Evolutionary conservation across 2,329 filamentous ascomycete genomes (phyloP).

Genomic region (Stachybotrys elegans): DNA sequence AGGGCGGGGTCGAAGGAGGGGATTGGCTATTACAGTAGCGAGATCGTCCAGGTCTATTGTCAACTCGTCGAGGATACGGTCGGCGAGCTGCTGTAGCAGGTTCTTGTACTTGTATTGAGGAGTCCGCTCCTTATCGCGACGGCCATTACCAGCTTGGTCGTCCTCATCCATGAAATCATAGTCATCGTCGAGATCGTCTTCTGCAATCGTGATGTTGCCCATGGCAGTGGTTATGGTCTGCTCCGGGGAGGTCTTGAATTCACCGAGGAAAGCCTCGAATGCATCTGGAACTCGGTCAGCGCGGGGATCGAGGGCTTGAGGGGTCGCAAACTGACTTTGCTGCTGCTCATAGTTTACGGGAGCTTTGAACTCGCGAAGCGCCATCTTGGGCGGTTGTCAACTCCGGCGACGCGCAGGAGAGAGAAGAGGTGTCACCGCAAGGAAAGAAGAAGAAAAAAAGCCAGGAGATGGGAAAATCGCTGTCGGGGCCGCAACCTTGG

Average conservation of each 20-base stretch:
- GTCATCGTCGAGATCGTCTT: slow-evolving; percentile 81
- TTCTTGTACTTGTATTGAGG: slow-evolving; percentile 85
- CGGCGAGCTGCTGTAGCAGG: slow-evolving; percentile 79
- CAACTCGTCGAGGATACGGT: slow-evolving; percentile 72
- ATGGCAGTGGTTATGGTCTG: slow-evolving; percentile 75
- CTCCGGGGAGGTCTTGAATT: slow-evolving; percentile 77
- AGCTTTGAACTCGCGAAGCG: slow-evolving; percentile 73
- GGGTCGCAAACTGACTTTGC: slow-evolving; percentile 53
- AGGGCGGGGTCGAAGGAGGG: neutral
- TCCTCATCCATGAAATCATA: slow-evolving; percentile 90
- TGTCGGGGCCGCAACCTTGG: too few species aligned
- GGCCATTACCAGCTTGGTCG: slow-evolving; percentile 52
- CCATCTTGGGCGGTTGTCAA: slow-evolving; percentile 61
- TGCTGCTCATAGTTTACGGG: slow-evolving; percentile 86
- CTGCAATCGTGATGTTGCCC: slow-evolving; percentile 78
- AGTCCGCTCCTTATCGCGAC: slow-evolving; percentile 43
- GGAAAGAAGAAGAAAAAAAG: slow-evolving; percentile 11
- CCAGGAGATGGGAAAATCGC: too few species aligned
- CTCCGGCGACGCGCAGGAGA: slow-evolving; percentile 10
- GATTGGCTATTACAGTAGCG: slow-evolving; percentile 54
- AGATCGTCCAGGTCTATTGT: slow-evolving; percentile 88
- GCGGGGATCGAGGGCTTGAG: too few species aligned
- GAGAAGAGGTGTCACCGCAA: slow-evolving; percentile 8
- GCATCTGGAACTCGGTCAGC: slow-evolving; percentile 45
- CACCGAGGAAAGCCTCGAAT: slow-evolving; percentile 81